Conservation (phyloP, 768 basidiomycete genomes). For the Rhizopogon sp. region DNA sequence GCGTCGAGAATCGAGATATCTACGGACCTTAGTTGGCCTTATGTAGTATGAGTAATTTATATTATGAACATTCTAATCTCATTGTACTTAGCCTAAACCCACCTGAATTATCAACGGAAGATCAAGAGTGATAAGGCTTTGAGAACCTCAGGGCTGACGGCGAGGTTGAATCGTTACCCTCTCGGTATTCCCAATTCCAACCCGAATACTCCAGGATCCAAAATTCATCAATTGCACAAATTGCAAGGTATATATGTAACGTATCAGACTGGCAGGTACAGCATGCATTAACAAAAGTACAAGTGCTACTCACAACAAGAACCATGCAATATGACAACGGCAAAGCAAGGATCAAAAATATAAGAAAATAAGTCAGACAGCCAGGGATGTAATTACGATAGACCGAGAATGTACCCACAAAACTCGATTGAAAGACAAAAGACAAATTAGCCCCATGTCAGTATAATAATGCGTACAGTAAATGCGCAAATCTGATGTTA, state of each 20-base stretch:
- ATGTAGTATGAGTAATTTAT: too few relatives aligned
- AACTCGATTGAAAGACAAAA: slow-evolving; percentile 21
- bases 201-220: neutral
- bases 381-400: slow-evolving; percentile 27
- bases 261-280: neutral
- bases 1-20: too few relatives aligned
- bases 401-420: slow-evolving; percentile 25
- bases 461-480: slow-evolving; percentile 30
- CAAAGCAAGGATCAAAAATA: slow-evolving; percentile 24
- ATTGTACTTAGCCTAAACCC: neutral
- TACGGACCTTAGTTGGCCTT: too few relatives aligned
- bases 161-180: neutral
- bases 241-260: neutral
- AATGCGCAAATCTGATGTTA: slow-evolving; percentile 27
- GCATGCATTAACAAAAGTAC: slow-evolving; percentile 16
- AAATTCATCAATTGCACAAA: too few relatives aligned
- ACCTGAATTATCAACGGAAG: neutral
- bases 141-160: slow-evolving; percentile 8
- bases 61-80: neutral
- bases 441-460: slow-evolving; percentile 27
- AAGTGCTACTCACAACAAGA: slow-evolving; percentile 23
- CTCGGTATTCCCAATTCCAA: neutral
- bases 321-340: slow-evolving; percentile 20
- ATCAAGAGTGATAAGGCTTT: neutral
- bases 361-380: slow-evolving; percentile 16